Evolutionary conservation across 805 yeast genomes (phyloP).

Genomic region (Kodamaea lidongshanica): DNA sequence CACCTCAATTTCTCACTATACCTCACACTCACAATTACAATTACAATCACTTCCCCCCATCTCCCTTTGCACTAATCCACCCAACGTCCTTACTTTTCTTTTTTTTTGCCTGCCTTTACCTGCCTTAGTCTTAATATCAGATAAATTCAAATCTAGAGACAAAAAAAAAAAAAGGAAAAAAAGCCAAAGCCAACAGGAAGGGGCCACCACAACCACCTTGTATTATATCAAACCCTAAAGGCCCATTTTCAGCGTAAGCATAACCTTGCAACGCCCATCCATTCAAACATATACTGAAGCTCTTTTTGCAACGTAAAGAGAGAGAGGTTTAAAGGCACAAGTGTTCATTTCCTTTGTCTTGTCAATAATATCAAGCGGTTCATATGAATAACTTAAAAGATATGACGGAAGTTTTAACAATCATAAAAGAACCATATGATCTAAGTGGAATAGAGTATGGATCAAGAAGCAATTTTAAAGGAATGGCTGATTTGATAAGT

Average conservation of each 20-base stretch:
- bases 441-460: slow-evolving; percentile 2
- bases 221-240: too few species aligned
- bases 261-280: too few species aligned
- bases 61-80: not conserved
- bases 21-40: slow-evolving; percentile 1
- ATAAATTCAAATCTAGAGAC: not conserved
- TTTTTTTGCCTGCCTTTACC: not conserved
- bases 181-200: not conserved
- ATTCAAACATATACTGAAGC: too few species aligned
- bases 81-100: slow-evolving; percentile 1
- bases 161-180: not conserved
- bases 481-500: slow-evolving; percentile 16
- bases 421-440: slow-evolving; percentile 2
- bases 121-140: not conserved
- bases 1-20: not conserved
- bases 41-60: too few species aligned
- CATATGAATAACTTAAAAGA: too few species aligned
- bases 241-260: too few species aligned
- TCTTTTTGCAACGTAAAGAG: too few species aligned
- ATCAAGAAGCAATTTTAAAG: slow-evolving; percentile 1
- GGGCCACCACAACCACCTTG: not conserved
- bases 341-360: too few species aligned
- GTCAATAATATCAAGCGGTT: too few species aligned
- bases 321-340: too few species aligned
- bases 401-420: slow-evolving; percentile 18